Evolutionary conservation across 1,139 yeast species (phyloP), one percentile per base, ranked within the genome.

Genomic region (Suhomyces atakaporum): DNA sequence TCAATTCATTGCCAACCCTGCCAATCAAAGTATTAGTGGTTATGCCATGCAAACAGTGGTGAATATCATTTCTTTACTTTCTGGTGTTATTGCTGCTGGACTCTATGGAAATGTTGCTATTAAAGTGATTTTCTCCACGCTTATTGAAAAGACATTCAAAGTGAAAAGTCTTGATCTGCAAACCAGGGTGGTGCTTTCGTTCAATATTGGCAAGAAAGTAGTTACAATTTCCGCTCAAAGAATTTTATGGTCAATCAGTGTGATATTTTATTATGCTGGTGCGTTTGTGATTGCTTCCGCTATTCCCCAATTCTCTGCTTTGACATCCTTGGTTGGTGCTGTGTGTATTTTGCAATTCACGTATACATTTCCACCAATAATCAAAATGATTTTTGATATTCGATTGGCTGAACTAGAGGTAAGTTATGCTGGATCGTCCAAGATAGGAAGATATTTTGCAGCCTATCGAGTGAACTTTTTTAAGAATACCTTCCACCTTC

Each of bases 261-360:
- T 30, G 23, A 13, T 30, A 12, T 22, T 30, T 8, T 30, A 30
- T 27, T 30, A 28, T 27, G 33, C 33, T 7, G 16, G 23, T 30
- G 33, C 33, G 3, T 30, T 30, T 24, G 28, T 30, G 12, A 24
- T 30, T 13, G 33, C 33, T 18, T 24, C 33, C 12, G 33, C 33
- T 12, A 30, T 30, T 18, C 33, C 33, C 2, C 16, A 24, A 24
- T 30, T 30, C 21, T 30, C 33, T 9, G 27, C 27, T 24, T 30
- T 30, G 21, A 30, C 33, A 7, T 30, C 33, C 6, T 27, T 30
- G 13, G 33, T 30, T 16, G 33, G 33, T 24, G 33, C 33, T 8
- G 33, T 30, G 5, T 30, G 33, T 23, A 30, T 30, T 12, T 30
- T 30, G 28, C 33, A 30, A 30, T 30, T 30, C 15, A 30, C 33